Conservation (phyloP, 176 grass and related monocot genomes). For the Alloteropsis semialata region DNA sequence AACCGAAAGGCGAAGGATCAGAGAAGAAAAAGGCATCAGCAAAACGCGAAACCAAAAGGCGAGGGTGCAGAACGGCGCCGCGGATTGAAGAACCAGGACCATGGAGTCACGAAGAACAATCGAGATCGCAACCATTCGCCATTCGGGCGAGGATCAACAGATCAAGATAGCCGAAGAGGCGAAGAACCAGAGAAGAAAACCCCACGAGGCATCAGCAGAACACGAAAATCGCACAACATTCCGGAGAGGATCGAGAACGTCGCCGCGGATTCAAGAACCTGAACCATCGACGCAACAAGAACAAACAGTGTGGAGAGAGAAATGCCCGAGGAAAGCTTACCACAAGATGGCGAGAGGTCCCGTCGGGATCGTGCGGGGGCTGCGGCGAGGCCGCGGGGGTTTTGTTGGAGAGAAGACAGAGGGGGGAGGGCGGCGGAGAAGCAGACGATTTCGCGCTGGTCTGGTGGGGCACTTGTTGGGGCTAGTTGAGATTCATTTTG, state of each 20-base stretch:
- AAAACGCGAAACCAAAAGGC: background rate
- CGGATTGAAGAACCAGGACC: background rate
- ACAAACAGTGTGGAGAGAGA: background rate
- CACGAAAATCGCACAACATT: background rate
- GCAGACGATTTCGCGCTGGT: background rate
- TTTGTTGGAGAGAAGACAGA: background rate
- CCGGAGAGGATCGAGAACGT: background rate
- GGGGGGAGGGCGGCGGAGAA: background rate
- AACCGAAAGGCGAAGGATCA: background rate
- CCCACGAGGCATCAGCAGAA: background rate
- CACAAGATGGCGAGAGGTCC: background rate
- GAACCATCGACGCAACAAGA: background rate
- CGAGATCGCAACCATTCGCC: background rate
- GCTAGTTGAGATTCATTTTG: background rate
- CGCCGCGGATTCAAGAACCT: constrained; percentile 1
- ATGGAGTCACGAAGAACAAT: background rate
- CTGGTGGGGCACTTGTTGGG: no score
- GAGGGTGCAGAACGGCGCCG: background rate
- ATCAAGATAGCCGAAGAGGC: background rate
- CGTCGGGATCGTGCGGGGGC: background rate
- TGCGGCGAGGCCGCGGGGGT: background rate
- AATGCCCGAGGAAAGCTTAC: background rate
- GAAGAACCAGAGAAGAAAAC: background rate
- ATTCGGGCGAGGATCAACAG: background rate
- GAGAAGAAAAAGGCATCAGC: background rate